phyloP scores from a whole-genome alignment of 2,329 filamentous ascomycete species.

The Colletotrichum magnum region DNA sequence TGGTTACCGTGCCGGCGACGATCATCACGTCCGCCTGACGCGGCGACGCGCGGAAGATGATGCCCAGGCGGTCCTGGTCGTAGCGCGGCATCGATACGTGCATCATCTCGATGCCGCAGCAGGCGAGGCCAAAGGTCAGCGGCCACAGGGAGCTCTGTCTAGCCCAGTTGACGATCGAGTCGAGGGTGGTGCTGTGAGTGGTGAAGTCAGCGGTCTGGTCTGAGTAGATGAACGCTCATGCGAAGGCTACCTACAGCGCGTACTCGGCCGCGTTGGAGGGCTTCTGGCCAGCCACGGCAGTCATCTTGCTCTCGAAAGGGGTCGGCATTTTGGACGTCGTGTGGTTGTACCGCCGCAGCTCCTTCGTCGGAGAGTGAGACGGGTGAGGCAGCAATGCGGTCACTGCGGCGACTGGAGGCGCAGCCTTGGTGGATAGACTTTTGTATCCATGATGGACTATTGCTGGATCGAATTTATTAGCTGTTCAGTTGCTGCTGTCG shows the following conservation, averaged over 20 bases:
- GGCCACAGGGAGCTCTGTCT: slow-evolving; percentile 73
- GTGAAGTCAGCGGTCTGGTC: not conserved
- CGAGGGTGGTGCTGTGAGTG: slow-evolving; percentile 62
- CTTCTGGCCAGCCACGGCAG: not conserved
- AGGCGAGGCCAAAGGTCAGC: slow-evolving; percentile 73
- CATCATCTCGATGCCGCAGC: slow-evolving; percentile 77
- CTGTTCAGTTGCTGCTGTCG: too few relatives aligned
- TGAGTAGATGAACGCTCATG: not conserved
- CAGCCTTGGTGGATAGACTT: not conserved
- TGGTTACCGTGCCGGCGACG: slow-evolving; percentile 76
- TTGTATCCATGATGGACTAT: not conserved
- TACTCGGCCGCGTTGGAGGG: slow-evolving; percentile 39
- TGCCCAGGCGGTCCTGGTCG: slow-evolving; percentile 75
- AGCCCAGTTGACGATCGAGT: slow-evolving; percentile 70
- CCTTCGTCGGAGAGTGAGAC: not conserved
- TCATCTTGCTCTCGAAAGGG: not conserved
- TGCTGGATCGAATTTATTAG: not conserved
- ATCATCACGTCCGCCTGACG: slow-evolving; percentile 77
- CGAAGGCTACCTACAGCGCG: slow-evolving; percentile 35
- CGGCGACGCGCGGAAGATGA: slow-evolving; percentile 77
- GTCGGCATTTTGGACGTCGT: not conserved
- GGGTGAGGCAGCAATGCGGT: not conserved
- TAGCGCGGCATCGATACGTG: slow-evolving; percentile 73
- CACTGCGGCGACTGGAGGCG: not conserved
- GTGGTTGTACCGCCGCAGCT: not conserved